Base-by-base conservation (phyloP, 148 eudicot genomes). In the Amaranthus palmeri region DNA sequence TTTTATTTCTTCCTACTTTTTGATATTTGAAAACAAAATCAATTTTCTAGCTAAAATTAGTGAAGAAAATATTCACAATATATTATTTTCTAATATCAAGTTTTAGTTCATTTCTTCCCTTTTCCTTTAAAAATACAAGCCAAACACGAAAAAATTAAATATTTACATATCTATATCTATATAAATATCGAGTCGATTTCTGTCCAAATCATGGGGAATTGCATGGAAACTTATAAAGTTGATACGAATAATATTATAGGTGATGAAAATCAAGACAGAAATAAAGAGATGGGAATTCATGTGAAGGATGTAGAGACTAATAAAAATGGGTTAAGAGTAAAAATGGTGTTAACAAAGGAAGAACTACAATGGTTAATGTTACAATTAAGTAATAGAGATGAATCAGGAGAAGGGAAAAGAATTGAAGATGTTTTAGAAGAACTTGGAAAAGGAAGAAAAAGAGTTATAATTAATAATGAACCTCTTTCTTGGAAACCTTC, bases 401-500 rank as follows among this genome's bases (percentile, higher is more conserved):
- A 25, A 25, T 25, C 1, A 44, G 47, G 17, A 10, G 72, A 72
- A 4, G 54, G 8, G 5, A 78, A 75, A 69, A 78, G 72, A 3
- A 56, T 90, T 6, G 87, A 90, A 65, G 90, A 83, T 67, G 81
- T 88, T 8, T 85, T 90, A 72, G 81, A 42, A 4, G 90, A 90
- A 80, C 74, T 90, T 10, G 81, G 79, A 79, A 83, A 79, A 10
- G 78, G 80, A 5, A 79, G 79, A 50, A 85, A 56, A 63, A 66
- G 51, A 60, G 41, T 10, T 25, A 25, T 25, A 25, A 25, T 25
- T 25, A 25, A 25, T 25, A 25, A 25, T 25, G 1, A 60, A n/a
- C n/a, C n/a, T n/a, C n/a, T n/a, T 53, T 36, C 70, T 67, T 91
- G 93, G 93, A 91, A 74, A 46, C 93, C 93, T 71, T 88, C 92